Conservation (phyloP, 305 asterid genomes). For the Solanum hybrid region DNA sequence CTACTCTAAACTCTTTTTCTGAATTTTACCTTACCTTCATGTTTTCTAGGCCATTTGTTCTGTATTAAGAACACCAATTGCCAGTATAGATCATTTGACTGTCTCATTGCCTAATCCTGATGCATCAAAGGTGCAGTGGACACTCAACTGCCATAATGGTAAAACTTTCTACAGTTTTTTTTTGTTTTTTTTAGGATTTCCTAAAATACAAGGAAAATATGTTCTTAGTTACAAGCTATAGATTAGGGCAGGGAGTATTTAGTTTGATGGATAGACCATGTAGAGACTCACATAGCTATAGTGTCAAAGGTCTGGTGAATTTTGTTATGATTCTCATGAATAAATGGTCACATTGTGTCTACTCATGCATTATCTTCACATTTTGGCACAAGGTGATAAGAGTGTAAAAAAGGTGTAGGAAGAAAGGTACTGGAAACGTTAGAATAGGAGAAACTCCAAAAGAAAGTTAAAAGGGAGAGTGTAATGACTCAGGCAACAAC, state of each 20-base stretch:
- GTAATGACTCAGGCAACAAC: background rate
- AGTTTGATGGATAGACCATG: background rate
- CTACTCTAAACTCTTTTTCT: background rate
- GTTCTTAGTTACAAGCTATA: background rate
- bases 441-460: background rate
- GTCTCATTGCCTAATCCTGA: constrained; percentile 54
- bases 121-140: constrained; percentile 88
- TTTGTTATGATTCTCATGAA: background rate
- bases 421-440: background rate
- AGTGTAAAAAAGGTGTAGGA: background rate
- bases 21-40: constrained; percentile 2
- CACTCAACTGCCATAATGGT: constrained; percentile 75
- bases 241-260: background rate
- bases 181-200: background rate
- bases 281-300: background rate
- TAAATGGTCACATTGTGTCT: background rate
- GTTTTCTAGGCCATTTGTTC: constrained; percentile 65
- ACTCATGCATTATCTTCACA: background rate
- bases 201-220: background rate
- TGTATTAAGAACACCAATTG: constrained; percentile 72
- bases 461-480: background rate
- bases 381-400: background rate
- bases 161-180: constrained; percentile 1
- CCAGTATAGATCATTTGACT: constrained; percentile 57
- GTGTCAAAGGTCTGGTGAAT: background rate